phyloP scores from a whole-genome alignment of 2,329 filamentous ascomycete genomes.

The Phoma herbarum region DNA sequence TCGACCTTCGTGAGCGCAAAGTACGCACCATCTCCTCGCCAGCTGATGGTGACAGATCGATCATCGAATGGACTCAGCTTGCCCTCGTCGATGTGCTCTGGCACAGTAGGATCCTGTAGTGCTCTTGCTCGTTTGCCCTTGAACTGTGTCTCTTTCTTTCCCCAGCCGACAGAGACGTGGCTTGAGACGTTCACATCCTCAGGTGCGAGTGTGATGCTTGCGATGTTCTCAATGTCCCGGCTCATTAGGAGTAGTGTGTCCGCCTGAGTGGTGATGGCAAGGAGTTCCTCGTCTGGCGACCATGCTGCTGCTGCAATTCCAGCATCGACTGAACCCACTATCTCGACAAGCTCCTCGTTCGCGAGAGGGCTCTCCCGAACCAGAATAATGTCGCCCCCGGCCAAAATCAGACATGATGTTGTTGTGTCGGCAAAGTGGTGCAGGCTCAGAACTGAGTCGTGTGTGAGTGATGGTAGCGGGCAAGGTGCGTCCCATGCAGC shows the following conservation, averaged over 20 bases:
- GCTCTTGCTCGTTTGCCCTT: constrained; percentile 89
- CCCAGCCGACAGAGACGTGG: constrained; percentile 97
- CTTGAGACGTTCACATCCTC: constrained; percentile 88
- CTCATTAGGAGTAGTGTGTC: constrained; percentile 92
- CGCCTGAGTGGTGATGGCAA: constrained; percentile 82
- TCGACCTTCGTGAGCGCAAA: constrained; percentile 87
- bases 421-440: constrained; percentile 86
- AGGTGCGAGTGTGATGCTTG: constrained; percentile 73
- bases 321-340: constrained; percentile 91
- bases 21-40: constrained; percentile 93
- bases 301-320: constrained; percentile 89
- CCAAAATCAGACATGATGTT: constrained; percentile 82
- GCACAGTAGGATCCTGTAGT: constrained; percentile 90
- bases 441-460: constrained; percentile 79
- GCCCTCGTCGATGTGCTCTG: constrained; percentile 89
- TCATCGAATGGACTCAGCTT: constrained; percentile 78
- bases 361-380: constrained; percentile 75
- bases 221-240: constrained; percentile 83
- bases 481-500: constrained; percentile 90
- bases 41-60: constrained; percentile 76
- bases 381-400: constrained; percentile 88
- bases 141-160: constrained; percentile 97
- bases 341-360: constrained; percentile 85
- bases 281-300: constrained; percentile 93
- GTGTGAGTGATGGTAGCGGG: constrained; percentile 75